Evolutionary conservation across 495 filamentous ascomycete genomes (phyloP).

Genomic region (Articulospora tetracladia): DNA sequence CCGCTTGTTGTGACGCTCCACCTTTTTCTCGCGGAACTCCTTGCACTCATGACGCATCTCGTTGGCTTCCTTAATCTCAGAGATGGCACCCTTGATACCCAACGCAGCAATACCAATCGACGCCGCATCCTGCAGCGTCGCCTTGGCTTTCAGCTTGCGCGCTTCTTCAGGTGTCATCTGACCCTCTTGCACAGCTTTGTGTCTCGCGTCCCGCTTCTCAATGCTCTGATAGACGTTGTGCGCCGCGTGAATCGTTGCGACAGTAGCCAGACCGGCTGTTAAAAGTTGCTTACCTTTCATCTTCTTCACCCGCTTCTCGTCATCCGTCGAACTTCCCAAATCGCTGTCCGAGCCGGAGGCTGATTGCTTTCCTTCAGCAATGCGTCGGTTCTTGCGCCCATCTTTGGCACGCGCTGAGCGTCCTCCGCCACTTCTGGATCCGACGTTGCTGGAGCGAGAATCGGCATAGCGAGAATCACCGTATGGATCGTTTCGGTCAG

Average conservation of each 20-base stretch:
- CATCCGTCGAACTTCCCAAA: conserved; percentile 71
- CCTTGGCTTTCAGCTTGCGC: conserved; percentile 69
- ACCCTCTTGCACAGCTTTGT: conserved; percentile 68
- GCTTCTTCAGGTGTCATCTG: conserved; percentile 72
- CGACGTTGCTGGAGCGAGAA: conserved; percentile 20
- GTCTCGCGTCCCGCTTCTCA: conserved; percentile 67
- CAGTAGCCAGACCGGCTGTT: conserved; percentile 77
- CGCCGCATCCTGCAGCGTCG: conserved; percentile 68
- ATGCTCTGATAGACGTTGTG: conserved; percentile 74
- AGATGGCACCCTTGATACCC: conserved; percentile 78
- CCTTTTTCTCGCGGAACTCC: conserved; percentile 48
- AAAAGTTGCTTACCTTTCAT: conserved; percentile 81
- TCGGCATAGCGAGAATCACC: conserved; percentile 22
- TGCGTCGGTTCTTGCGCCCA: conserved; percentile 19
- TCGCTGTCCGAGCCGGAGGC: conserved; percentile 53
- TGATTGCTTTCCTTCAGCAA: conserved; percentile 22
- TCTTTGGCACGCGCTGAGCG: conserved; percentile 27
- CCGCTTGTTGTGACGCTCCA: conserved; percentile 36
- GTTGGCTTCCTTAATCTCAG: conserved; percentile 46
- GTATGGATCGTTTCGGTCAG: conserved; percentile 18
- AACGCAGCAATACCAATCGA: conserved; percentile 80
- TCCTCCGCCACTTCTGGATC: conserved; percentile 24
- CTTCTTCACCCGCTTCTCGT: conserved; percentile 70
- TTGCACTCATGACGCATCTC: conserved; percentile 52
- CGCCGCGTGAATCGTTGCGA: conserved; percentile 86